phyloP scores from a whole-genome alignment of 495 filamentous ascomycete species.

The Diplogelasinospora grovesii region DNA sequence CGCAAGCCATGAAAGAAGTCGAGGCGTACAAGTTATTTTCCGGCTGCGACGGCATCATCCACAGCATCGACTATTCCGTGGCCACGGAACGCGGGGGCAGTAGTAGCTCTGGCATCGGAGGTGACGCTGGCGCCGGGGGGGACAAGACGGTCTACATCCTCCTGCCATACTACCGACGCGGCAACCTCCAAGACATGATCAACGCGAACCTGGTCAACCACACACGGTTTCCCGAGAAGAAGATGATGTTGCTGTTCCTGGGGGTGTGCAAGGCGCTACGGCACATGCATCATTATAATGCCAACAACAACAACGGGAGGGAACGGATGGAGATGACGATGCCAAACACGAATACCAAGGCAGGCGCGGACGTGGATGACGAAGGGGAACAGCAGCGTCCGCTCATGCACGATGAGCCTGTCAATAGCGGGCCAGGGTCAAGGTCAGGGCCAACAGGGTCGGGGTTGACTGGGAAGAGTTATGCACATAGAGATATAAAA shows the following conservation, averaged over 20 bases:
- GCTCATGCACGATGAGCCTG: slow-evolving; percentile 75
- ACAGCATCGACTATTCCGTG: slow-evolving; percentile 74
- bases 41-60: slow-evolving; percentile 79
- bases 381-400: slow-evolving; percentile 70
- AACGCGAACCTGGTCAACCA: slow-evolving; percentile 98
- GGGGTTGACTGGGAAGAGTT: too few species aligned
- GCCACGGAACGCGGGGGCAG: slow-evolving; percentile 39
- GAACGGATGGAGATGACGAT: slow-evolving; percentile 44
- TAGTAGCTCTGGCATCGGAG: too few species aligned
- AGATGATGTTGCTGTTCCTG: slow-evolving; percentile 82
- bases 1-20: slow-evolving; percentile 90
- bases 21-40: slow-evolving; percentile 91
- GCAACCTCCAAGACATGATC: slow-evolving; percentile 95
- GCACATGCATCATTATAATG: slow-evolving; percentile 83
- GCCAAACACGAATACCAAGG: slow-evolving; percentile 34
- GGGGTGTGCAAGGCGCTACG: slow-evolving; percentile 84
- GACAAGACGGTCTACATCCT: slow-evolving; percentile 95
- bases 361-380: slow-evolving; percentile 51
- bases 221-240: slow-evolving; percentile 80
- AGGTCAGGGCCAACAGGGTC: too few species aligned
- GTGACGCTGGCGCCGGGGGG: too few species aligned
- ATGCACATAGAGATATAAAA: slow-evolving; percentile 96
- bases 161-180: slow-evolving; percentile 87
- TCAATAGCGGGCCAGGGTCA: slow-evolving; percentile 64
- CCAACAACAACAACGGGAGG: slow-evolving; percentile 32